phyloP scores from a whole-genome alignment of 2,329 filamentous ascomycete species.

The Lachnellula cervina region DNA sequence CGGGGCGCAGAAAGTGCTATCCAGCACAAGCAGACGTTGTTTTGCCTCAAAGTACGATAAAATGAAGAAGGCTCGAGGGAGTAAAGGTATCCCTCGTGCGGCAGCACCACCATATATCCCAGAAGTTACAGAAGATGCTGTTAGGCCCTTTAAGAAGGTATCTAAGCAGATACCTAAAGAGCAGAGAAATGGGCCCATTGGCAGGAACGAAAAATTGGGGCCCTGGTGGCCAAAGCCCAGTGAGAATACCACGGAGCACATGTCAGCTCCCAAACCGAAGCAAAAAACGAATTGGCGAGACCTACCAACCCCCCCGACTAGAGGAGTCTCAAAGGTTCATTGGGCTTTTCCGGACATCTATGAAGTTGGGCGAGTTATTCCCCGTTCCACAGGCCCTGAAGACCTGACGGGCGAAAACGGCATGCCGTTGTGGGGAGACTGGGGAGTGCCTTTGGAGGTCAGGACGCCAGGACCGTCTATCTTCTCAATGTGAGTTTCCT shows the following conservation, averaged over 20 bases:
- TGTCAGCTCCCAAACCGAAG: not conserved
- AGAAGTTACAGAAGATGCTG: not conserved
- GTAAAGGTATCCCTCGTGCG: not conserved
- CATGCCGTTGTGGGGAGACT: conserved; percentile 13
- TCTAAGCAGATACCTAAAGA: not conserved
- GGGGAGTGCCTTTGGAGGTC: conserved; percentile 13
- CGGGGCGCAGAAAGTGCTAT: not conserved
- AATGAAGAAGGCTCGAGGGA: not conserved
- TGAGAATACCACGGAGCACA: not conserved
- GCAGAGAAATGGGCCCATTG: not conserved
- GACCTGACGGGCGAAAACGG: not conserved
- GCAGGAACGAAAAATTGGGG: not conserved
- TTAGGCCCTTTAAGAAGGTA: not conserved
- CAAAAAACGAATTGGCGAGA: not conserved
- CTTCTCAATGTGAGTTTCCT: not conserved
- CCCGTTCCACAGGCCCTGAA: not conserved
- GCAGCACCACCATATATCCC: not conserved
- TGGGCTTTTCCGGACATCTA: not conserved
- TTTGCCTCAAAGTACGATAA: not conserved
- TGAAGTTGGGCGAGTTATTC: not conserved
- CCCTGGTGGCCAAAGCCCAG: not conserved
- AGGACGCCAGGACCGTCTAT: not conserved
- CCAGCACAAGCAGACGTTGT: not conserved
- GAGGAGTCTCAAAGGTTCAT: not conserved
- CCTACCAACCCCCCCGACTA: not conserved